These are phyloP conservation scores for Candida corydali DNA, from an alignment of 805 yeast species.

Conservation along the genomic window DNA sequence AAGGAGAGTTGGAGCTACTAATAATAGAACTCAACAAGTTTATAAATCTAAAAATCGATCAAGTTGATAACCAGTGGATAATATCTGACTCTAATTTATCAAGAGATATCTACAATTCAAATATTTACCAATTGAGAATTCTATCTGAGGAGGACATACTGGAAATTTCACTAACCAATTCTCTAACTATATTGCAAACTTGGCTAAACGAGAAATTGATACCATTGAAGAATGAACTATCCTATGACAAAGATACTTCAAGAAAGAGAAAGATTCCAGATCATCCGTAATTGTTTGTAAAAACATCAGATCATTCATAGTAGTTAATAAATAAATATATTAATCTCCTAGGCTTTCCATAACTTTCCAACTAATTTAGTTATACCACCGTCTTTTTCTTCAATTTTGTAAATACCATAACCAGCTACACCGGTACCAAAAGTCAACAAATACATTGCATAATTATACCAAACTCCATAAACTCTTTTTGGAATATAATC, in stretches of 20 bases:
- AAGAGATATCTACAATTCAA: slow-evolving; percentile 27
- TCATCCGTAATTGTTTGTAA: slow-evolving; percentile 1
- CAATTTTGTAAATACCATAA: slow-evolving; percentile 69
- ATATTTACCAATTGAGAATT: slow-evolving; percentile 17
- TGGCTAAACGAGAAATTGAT: slow-evolving; percentile 21
- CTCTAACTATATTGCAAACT: slow-evolving; percentile 13
- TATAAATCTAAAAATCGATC: slow-evolving; percentile 26
- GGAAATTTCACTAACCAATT: slow-evolving; percentile 15
- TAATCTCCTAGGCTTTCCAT: slow-evolving; percentile 32
- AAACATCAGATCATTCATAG: too few relatives aligned
- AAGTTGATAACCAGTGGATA: slow-evolving; percentile 13
- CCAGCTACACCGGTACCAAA: slow-evolving; percentile 62
- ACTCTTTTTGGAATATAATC: slow-evolving; percentile 77
- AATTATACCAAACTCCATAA: slow-evolving; percentile 59
- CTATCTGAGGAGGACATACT: slow-evolving; percentile 22
- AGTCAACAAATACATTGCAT: slow-evolving; percentile 56
- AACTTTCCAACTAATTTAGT: slow-evolving; percentile 41
- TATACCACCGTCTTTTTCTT: slow-evolving; percentile 63
- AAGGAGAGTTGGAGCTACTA: slow-evolving; percentile 8
- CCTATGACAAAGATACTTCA: not conserved
- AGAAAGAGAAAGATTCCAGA: slow-evolving; percentile 8
- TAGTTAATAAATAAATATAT: not conserved
- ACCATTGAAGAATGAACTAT: slow-evolving; percentile 7
- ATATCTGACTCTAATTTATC: slow-evolving; percentile 13
- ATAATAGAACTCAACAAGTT: slow-evolving; percentile 21